Percentiles rank a stretch among this genome's conserved stretches.
Evolutionary conservation across 257 asterid species (phyloP).

Genomic region (Solanum bukasovii): DNA sequence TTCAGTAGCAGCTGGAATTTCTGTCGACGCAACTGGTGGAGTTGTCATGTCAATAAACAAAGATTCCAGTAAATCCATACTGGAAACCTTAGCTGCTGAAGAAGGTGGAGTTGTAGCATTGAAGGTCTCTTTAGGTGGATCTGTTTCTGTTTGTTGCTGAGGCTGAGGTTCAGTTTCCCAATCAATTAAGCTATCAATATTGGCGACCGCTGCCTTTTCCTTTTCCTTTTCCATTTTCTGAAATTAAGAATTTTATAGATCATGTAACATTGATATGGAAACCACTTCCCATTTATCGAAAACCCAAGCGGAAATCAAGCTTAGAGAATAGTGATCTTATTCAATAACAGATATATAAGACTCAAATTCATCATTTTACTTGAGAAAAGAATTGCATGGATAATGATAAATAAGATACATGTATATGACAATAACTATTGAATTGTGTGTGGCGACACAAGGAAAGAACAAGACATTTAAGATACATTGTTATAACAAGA

Average conservation of each 20-base stretch:
- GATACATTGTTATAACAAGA: background rate
- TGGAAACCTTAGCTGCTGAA: constrained; percentile 15
- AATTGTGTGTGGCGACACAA: background rate
- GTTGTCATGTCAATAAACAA: constrained; percentile 42
- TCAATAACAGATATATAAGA: background rate
- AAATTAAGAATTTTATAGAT: background rate
- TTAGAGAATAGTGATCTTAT: background rate
- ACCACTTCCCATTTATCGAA: background rate
- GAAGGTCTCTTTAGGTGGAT: constrained; percentile 4
- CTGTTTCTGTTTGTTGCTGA: constrained; percentile 7
- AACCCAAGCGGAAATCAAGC: background rate
- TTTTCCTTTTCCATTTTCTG: constrained; percentile 34
- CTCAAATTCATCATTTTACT: background rate
- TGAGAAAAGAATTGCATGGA: background rate
- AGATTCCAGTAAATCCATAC: constrained; percentile 30
- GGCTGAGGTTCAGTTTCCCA: constrained; percentile 38
- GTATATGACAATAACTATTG: background rate
- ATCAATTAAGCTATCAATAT: constrained; percentile 50
- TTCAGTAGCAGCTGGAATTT: constrained; percentile 2
- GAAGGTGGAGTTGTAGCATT: constrained; percentile 15
- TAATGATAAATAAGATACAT: background rate
- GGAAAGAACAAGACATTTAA: background rate
- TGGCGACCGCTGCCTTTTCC: constrained; percentile 6
- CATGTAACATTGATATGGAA: background rate
- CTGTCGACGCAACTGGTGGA: constrained; percentile 21